Evolutionary conservation across 1,139 yeast species (phyloP).

Genomic region (Fermentozyma sake): DNA sequence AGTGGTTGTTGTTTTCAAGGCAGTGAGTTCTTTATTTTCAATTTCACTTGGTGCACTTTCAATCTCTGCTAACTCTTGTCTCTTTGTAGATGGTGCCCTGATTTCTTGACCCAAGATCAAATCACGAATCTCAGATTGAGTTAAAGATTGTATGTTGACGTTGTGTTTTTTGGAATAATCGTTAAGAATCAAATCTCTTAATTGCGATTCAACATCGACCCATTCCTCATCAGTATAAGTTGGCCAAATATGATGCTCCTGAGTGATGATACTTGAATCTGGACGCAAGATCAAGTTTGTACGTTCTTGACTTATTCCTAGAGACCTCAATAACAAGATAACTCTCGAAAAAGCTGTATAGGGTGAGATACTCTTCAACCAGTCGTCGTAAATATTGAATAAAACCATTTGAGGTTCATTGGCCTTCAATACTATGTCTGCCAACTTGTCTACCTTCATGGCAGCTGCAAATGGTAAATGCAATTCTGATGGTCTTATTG

Average conservation of each 20-base stretch:
- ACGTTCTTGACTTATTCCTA: slow-evolving; percentile 72
- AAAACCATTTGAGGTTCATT: slow-evolving; percentile 91
- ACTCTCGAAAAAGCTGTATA: slow-evolving; percentile 92
- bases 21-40: slow-evolving; percentile 52
- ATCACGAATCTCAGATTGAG: slow-evolving; percentile 92
- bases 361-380: slow-evolving; percentile 80
- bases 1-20: slow-evolving; percentile 77
- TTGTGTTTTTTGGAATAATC: slow-evolving; percentile 86
- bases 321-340: slow-evolving; percentile 72
- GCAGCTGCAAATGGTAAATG: slow-evolving; percentile 88
- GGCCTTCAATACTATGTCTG: slow-evolving; percentile 77
- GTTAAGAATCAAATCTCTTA: slow-evolving; percentile 80
- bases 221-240: slow-evolving; percentile 83
- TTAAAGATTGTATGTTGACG: slow-evolving; percentile 79
- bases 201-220: slow-evolving; percentile 81
- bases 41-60: slow-evolving; percentile 47
- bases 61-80: slow-evolving; percentile 74
- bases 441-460: slow-evolving; percentile 73
- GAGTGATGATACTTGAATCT: slow-evolving; percentile 62
- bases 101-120: slow-evolving; percentile 92
- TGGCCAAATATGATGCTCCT: slow-evolving; percentile 92
- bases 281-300: slow-evolving; percentile 76
- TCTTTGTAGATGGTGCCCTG: slow-evolving; percentile 78
- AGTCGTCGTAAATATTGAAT: slow-evolving; percentile 89
- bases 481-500: slow-evolving; percentile 85